These are phyloP conservation scores for Chrysophaeum taylorii DNA, from an alignment of 352 stramenopile species.

Conservation along the genomic window DNA sequence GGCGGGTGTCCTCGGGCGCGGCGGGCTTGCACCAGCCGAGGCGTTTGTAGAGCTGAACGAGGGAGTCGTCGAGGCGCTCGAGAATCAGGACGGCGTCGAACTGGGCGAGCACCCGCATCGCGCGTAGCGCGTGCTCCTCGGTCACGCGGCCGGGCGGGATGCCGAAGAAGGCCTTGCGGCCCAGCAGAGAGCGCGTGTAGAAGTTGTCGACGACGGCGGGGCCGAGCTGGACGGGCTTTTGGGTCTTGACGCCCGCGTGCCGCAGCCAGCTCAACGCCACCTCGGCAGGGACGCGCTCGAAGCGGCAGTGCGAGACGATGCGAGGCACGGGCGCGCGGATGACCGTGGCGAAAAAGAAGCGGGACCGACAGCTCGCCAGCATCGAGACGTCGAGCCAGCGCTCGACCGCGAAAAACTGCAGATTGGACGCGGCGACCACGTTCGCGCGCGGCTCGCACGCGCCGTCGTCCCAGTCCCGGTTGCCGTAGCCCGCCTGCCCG, in stretches of 20 bases:
- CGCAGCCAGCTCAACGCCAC: neutral
- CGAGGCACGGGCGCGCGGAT: neutral
- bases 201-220: slow-evolving; percentile 12
- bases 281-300: neutral
- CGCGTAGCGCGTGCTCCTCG: neutral
- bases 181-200: neutral
- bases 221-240: neutral
- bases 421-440: neutral
- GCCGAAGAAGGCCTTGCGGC: neutral
- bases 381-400: slow-evolving; percentile 1
- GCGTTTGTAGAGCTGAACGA: neutral
- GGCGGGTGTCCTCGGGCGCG: neutral
- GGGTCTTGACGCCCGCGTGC: neutral
- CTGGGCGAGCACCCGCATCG: neutral
- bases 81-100: slow-evolving; percentile 14
- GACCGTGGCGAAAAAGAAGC: slow-evolving; percentile 12
- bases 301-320: slow-evolving; percentile 5
- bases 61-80: neutral
- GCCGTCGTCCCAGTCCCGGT: slow-evolving; percentile 1
- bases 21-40: neutral
- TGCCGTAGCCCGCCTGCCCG: neutral
- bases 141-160: neutral
- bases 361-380: neutral
- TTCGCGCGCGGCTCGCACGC: neutral
- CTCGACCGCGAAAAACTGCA: neutral